A percentile compares a stretch with the other conserved stretches of the same genome.
Evolutionary conservation across 495 filamentous ascomycete species (phyloP).

Genomic region (Podospora pseudocomata): DNA sequence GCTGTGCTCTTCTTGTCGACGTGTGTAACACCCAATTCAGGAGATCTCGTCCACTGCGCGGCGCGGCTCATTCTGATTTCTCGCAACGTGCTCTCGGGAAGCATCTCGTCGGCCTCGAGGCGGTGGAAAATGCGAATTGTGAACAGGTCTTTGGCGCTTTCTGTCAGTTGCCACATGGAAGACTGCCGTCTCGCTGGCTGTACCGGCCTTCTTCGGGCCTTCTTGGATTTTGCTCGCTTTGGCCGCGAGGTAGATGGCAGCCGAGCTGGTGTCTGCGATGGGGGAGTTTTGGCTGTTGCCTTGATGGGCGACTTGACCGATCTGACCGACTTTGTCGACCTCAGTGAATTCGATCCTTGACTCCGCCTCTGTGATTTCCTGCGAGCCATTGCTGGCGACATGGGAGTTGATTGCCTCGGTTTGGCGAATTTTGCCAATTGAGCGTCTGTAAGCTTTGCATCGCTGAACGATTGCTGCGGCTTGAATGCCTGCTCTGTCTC

Average conservation of each 20-base stretch:
- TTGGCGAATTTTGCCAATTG: slow-evolving; percentile 19
- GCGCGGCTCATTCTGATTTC: slow-evolving; percentile 40
- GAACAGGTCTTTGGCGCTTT: slow-evolving; percentile 48
- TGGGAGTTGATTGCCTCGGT: slow-evolving; percentile 9
- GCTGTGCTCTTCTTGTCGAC: slow-evolving; percentile 16
- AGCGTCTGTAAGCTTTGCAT: slow-evolving; percentile 27
- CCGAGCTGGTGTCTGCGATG: slow-evolving; percentile 25
- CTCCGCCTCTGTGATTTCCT: slow-evolving; percentile 30
- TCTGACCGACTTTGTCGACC: slow-evolving; percentile 6
- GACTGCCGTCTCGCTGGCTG: slow-evolving; percentile 28
- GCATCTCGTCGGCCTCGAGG: slow-evolving; percentile 52
- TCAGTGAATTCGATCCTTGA: slow-evolving; percentile 20
- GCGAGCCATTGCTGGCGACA: slow-evolving; percentile 16
- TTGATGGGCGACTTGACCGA: slow-evolving; percentile 29
- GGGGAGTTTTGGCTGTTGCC: slow-evolving; percentile 18
- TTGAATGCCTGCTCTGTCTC: slow-evolving; percentile 46
- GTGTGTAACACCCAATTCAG: slow-evolving; percentile 18
- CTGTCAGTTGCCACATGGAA: slow-evolving; percentile 44
- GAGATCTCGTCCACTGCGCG: slow-evolving; percentile 17
- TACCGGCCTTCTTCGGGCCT: slow-evolving; percentile 30
- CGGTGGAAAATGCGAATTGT: slow-evolving; percentile 43
- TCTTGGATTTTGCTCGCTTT: slow-evolving; percentile 45
- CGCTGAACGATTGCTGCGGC: slow-evolving; percentile 32
- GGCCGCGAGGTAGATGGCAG: slow-evolving; percentile 25
- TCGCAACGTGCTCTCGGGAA: slow-evolving; percentile 40